Evolutionary conservation across 106 monocot genomes (phyloP).

Genomic region (Dendrobium nobile): DNA sequence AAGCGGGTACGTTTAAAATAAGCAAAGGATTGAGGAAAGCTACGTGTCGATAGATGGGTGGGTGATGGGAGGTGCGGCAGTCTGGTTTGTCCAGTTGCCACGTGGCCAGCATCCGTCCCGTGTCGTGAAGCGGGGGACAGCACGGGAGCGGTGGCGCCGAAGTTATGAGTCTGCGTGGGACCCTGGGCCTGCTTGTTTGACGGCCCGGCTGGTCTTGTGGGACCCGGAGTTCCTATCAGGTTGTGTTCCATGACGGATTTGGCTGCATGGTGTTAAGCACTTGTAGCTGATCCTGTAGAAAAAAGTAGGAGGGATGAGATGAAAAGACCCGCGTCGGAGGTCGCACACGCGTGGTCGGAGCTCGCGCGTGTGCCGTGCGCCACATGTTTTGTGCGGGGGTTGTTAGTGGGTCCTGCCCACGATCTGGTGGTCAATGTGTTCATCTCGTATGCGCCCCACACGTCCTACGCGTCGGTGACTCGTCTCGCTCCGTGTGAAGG

Average conservation of each 20-base stretch:
- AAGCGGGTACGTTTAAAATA: no score
- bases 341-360: background rate
- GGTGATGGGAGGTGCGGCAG: background rate
- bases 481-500: no score
- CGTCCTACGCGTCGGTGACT: background rate
- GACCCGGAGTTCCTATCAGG: no score
- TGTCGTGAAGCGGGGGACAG: conserved; percentile 13
- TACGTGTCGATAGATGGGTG: background rate
- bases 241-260: no score
- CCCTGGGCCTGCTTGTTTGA: background rate
- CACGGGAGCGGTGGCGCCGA: background rate
- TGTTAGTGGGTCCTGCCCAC: background rate
- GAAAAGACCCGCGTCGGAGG: background rate
- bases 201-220: background rate
- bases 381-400: background rate
- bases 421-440: background rate
- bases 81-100: background rate
- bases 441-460: background rate
- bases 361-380: background rate
- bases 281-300: no score
- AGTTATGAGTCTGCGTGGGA: background rate
- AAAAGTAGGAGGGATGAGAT: background rate
- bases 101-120: background rate
- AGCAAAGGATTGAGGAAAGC: background rate
- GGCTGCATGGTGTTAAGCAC: no score